A percentile compares a stretch with the other conserved stretches of the same genome.
phyloP scores from a whole-genome alignment of 164 flowering plant genomes.

The Vitis riparia region DNA sequence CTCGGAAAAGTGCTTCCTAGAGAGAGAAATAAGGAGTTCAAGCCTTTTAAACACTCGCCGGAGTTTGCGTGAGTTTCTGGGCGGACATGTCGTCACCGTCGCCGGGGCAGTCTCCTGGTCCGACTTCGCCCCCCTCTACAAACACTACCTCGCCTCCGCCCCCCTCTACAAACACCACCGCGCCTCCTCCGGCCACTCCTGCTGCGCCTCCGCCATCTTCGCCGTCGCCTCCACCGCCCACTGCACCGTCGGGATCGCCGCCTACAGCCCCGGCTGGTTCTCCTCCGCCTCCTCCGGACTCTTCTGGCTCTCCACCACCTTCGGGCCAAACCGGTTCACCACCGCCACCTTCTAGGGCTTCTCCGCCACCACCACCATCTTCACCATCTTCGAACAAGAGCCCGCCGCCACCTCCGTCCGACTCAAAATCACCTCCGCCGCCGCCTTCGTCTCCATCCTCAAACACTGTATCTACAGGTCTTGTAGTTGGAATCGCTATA shows the following conservation, averaged over 20 bases:
- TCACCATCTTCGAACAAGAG: conserved; percentile 10
- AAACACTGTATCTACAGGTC: conserved; percentile 34
- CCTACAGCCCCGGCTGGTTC: not conserved
- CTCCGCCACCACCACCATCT: conserved; percentile 35
- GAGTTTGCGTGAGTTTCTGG: not conserved
- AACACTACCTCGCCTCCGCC: conserved; percentile 3
- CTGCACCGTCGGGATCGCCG: conserved; percentile 13
- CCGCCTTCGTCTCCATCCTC: conserved; percentile 25
- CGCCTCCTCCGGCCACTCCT: conserved; percentile 15
- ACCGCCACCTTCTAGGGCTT: conserved; percentile 25
- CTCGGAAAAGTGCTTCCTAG: too few species aligned
- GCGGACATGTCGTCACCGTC: conserved; percentile 22
- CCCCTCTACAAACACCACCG: not conserved
- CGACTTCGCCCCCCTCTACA: conserved; percentile 22
- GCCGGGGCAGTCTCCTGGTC: conserved; percentile 18
- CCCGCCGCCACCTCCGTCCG: conserved; percentile 31
- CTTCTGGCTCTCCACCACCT: conserved; percentile 13
- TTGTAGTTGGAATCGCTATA: conserved; percentile 60
- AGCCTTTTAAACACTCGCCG: not conserved
- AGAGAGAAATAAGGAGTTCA: too few species aligned
- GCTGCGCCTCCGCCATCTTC: conserved; percentile 9
- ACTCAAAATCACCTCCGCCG: conserved; percentile 23
- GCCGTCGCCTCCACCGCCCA: conserved; percentile 12
- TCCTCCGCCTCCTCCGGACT: conserved; percentile 13
- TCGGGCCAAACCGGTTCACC: conserved; percentile 11